Evolutionary conservation across 345 rosid species (phyloP).

Genomic region (Gossypium rotundifolium): DNA sequence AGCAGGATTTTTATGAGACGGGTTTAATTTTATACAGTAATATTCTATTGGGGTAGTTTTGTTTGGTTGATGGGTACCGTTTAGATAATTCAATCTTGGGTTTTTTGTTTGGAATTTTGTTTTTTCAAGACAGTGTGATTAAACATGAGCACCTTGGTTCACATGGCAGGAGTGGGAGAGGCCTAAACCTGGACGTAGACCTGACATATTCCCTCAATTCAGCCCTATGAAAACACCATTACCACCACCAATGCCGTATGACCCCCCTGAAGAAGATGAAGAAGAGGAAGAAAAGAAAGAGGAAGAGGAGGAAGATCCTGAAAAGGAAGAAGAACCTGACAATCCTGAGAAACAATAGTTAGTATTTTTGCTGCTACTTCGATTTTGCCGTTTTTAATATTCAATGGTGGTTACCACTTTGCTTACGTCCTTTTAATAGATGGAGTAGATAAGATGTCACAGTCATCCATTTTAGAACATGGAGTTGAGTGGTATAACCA

Average conservation of each 20-base stretch:
- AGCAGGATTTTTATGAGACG: neutral
- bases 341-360: neutral
- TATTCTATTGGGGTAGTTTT: neutral
- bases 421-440: neutral
- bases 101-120: neutral
- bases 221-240: slow-evolving; percentile 80
- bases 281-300: slow-evolving; percentile 56
- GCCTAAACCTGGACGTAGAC: slow-evolving; percentile 72
- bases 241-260: slow-evolving; percentile 66
- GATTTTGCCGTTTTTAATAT: neutral
- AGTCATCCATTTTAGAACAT: slow-evolving; percentile 11
- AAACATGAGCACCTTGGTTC: slow-evolving; percentile 8
- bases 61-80: neutral
- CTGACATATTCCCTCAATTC: slow-evolving; percentile 68
- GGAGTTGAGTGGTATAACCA: neutral
- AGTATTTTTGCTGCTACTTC: neutral
- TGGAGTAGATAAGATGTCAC: slow-evolving; percentile 8
- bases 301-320: slow-evolving; percentile 59
- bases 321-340: slow-evolving; percentile 13
- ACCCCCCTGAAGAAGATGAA: slow-evolving; percentile 72
- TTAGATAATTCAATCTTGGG: neutral
- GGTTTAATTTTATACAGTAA: neutral
- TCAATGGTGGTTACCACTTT: neutral
- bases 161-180: slow-evolving; percentile 63
- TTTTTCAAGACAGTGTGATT: neutral